phyloP scores from a whole-genome alignment of 176 grass and related monocot species.

The Pontederia paniculata region DNA sequence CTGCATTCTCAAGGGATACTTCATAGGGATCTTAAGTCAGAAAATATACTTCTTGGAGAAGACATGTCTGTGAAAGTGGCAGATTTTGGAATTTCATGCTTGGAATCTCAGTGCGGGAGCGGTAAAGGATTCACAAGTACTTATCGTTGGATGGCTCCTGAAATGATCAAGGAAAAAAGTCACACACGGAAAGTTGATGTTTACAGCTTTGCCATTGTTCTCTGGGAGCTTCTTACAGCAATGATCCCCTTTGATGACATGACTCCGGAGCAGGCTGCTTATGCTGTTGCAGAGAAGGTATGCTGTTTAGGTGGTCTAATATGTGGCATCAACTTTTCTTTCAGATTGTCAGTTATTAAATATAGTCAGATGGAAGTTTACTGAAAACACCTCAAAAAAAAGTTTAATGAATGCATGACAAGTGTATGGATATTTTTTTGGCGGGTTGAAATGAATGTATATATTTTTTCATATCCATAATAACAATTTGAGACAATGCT shows the following conservation, averaged over 20 bases:
- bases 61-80: constrained; percentile 93
- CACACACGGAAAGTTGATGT: constrained; percentile 96
- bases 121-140: constrained; percentile 91
- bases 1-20: constrained; percentile 87
- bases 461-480: too few species aligned
- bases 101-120: constrained; percentile 78
- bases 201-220: constrained; percentile 88
- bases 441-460: too few species aligned
- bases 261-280: constrained; percentile 89
- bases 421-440: too few species aligned
- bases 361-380: too few species aligned
- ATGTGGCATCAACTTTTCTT: too few species aligned
- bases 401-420: too few species aligned
- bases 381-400: too few species aligned
- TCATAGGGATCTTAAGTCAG: constrained; percentile 93
- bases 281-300: constrained; percentile 95
- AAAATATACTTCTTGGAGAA: constrained; percentile 92
- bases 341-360: too few species aligned
- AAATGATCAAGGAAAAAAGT: constrained; percentile 91
- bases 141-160: constrained; percentile 96
- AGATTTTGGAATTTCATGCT: constrained; percentile 95
- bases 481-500: too few species aligned
- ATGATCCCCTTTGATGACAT: constrained; percentile 81
- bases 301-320: too few species aligned
- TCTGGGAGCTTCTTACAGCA: constrained; percentile 91